These are phyloP conservation scores for Hevea brasiliensis DNA, from an alignment of 345 rosid species.

Conservation along the genomic window DNA sequence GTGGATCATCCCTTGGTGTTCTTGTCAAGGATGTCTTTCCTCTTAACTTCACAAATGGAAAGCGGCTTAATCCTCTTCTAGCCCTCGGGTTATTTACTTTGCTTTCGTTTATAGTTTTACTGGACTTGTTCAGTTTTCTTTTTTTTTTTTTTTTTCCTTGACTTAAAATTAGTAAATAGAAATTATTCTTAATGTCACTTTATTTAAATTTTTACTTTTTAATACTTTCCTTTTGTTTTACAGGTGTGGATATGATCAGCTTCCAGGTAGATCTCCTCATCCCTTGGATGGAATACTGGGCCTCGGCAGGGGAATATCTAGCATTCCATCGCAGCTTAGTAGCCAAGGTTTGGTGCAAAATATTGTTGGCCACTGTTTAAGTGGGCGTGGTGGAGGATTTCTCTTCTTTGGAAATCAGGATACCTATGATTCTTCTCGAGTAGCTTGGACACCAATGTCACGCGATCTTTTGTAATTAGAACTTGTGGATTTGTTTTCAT, in stretches of 20 bases:
- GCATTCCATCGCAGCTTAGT: slow-evolving; percentile 79
- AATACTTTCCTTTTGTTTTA: neutral
- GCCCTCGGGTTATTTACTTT: slow-evolving; percentile 61
- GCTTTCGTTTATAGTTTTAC: neutral
- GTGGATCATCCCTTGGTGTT: slow-evolving; percentile 91
- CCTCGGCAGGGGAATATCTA: slow-evolving; percentile 84
- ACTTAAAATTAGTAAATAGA: no score
- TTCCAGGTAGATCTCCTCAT: slow-evolving; percentile 57
- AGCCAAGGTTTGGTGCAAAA: slow-evolving; percentile 61
- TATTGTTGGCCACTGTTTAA: slow-evolving; percentile 84
- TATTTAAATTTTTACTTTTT: neutral
- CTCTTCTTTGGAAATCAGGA: slow-evolving; percentile 86
- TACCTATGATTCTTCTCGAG: slow-evolving; percentile 60
- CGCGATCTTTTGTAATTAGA: slow-evolving; percentile 46
- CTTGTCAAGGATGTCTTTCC: slow-evolving; percentile 73
- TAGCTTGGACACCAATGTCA: slow-evolving; percentile 80
- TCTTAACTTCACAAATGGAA: slow-evolving; percentile 59
- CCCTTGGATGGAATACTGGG: slow-evolving; percentile 92
- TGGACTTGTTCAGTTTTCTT: no score
- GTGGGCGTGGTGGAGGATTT: slow-evolving; percentile 74
- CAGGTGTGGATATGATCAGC: slow-evolving; percentile 93
- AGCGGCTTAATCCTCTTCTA: slow-evolving; percentile 54
- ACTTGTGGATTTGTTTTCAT: neutral
- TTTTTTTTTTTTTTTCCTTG: no score
- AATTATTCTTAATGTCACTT: no score